Base-by-base conservation (phyloP, 441 rosid genomes). In the Oxalis stricta region DNA sequence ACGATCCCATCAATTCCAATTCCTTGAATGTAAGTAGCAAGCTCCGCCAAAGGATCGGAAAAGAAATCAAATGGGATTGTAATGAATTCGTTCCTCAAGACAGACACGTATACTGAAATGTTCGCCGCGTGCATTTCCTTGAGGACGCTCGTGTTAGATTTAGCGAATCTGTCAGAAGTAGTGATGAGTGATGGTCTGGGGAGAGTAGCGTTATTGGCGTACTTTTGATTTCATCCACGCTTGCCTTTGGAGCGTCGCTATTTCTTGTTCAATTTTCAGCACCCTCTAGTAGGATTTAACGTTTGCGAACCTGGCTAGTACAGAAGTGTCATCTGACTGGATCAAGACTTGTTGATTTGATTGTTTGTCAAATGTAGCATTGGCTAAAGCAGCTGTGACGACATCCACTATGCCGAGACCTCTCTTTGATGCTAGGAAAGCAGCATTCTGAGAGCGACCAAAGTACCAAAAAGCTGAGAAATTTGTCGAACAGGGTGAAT, bases 291-390 rank as follows among this genome's bases (percentile, higher is more conserved):
- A 85, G 15, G 72, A 50, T 6, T 69, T 55, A 26, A 63, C 40
- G 12, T 64, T 63, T 13, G 60, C 48, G 37, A 83, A 85, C 41
- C 63, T 71, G n/a, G 71, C 34, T 50, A 89, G 50, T 18, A 89
- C 94, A 0, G 93, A 73, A 9, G 70, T 77, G 59, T 89, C 93
- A 17, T 81, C 93, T 19, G 98, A 89, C 58, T 69, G 66, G 35
- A 89, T 78, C 52, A 82, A 37, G 26, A 85, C 87, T 53, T 68
- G 69, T 16, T 72, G 79, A 11, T 76, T 75, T 31, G 78, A 56
- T 70, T 84, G 76, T 56, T 71, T 68, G 64, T 84, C 86, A 6
- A 80, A 60, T 17, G 78, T 65, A 34, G 94, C 88, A 8, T 73
- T 72, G 31, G 51, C 48, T 43, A 88, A 41, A 54, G 91, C 76